phyloP scores from a whole-genome alignment of 2,329 filamentous ascomycete genomes.

The Cyanodermella asteris region DNA sequence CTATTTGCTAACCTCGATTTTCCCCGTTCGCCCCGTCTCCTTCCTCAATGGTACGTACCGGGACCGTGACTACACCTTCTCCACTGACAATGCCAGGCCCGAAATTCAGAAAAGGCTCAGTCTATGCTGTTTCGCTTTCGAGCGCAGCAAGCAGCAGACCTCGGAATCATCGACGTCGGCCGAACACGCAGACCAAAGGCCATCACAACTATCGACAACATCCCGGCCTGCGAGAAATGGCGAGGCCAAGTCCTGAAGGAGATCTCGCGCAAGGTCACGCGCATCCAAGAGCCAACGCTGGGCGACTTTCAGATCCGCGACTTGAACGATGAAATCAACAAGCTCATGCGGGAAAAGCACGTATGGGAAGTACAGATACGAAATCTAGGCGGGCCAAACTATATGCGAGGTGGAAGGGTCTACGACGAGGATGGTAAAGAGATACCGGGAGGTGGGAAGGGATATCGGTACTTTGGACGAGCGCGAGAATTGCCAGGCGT shows the following conservation, averaged over 20 bases:
- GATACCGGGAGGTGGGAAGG: conserved; percentile 52
- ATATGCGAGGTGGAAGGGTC: conserved; percentile 56
- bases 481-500: conserved; percentile 81
- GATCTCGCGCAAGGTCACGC: conserved; percentile 86
- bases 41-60: too few species aligned
- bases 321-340: conserved; percentile 98
- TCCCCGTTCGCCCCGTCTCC: too few species aligned
- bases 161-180: conserved; percentile 85
- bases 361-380: conserved; percentile 97
- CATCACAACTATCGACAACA: conserved; percentile 66
- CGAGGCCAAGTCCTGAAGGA: conserved; percentile 93
- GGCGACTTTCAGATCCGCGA: conserved; percentile 95
- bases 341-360: conserved; percentile 95
- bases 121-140: conserved; percentile 99
- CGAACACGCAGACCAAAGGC: conserved; percentile 75
- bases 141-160: conserved; percentile 84
- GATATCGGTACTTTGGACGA: conserved; percentile 84
- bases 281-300: conserved; percentile 80
- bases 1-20: too few species aligned
- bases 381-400: conserved; percentile 90
- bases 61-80: too few species aligned
- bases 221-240: conserved; percentile 90
- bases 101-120: conserved; percentile 95
- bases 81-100: conserved; percentile 37
- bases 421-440: conserved; percentile 55